Conservation (phyloP, 2,329 filamentous ascomycete genomes). For the Xylaria sp. region DNA sequence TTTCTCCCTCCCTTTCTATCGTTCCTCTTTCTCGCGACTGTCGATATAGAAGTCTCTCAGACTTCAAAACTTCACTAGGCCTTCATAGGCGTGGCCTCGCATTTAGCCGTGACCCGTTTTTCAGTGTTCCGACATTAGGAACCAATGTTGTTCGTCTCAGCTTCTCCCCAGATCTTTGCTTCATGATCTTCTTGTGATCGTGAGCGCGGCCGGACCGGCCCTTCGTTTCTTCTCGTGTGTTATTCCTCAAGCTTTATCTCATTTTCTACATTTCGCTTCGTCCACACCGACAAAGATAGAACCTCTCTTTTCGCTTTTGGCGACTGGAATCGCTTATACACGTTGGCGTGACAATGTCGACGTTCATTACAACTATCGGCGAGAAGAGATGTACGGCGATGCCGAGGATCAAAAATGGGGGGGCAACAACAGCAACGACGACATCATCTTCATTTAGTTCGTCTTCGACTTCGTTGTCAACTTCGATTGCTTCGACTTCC, state of each 20-base stretch:
- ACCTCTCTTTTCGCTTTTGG: slow-evolving; percentile 41
- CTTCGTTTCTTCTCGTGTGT: slow-evolving; percentile 48
- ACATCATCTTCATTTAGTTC: slow-evolving; percentile 25
- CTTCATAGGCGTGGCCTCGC: slow-evolving; percentile 32
- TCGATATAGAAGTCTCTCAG: slow-evolving; percentile 36
- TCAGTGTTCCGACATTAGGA: slow-evolving; percentile 33
- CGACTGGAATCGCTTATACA: slow-evolving; percentile 58
- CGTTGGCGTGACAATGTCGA: slow-evolving; percentile 54
- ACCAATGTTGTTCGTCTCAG: slow-evolving; percentile 20
- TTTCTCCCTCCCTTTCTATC: slow-evolving; percentile 37
- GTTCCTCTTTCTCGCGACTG: slow-evolving; percentile 39
- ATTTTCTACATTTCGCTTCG: slow-evolving; percentile 41
- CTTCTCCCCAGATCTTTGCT: slow-evolving; percentile 44
- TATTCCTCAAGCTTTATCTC: slow-evolving; percentile 47
- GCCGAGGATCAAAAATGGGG: slow-evolving; percentile 51
- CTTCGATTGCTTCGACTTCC: slow-evolving; percentile 24
- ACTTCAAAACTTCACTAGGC: slow-evolving; percentile 28
- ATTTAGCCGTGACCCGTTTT: slow-evolving; percentile 37
- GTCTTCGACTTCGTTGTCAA: slow-evolving; percentile 28
- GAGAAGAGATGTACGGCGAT: slow-evolving; percentile 66
- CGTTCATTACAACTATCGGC: slow-evolving; percentile 60
- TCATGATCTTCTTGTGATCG: slow-evolving; percentile 54
- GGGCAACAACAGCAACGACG: slow-evolving; percentile 27
- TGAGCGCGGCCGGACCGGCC: slow-evolving; percentile 55
- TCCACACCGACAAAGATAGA: slow-evolving; percentile 40